phyloP scores from a whole-genome alignment of 495 filamentous ascomycete species.

The Physcia stellaris region DNA sequence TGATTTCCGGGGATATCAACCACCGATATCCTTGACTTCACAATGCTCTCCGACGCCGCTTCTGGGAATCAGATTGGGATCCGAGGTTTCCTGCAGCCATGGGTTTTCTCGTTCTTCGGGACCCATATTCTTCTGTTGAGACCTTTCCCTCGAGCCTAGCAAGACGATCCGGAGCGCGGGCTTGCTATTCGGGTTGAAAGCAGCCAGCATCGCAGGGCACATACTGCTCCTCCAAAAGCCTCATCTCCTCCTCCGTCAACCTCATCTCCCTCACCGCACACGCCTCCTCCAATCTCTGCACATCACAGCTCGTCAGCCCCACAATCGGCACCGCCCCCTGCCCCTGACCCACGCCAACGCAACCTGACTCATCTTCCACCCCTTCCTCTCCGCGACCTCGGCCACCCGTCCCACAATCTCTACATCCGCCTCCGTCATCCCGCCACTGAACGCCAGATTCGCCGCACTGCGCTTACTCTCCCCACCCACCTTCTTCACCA shows the following conservation, averaged over 20 bases:
- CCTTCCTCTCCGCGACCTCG: conserved; percentile 39
- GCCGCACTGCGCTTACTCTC: neutral
- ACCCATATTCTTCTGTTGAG: too few species aligned
- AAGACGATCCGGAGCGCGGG: too few species aligned
- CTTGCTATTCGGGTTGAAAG: too few species aligned
- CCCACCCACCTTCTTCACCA: conserved; percentile 27
- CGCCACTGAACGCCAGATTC: conserved; percentile 4
- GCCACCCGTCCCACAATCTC: conserved; percentile 39
- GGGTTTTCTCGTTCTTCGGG: too few species aligned
- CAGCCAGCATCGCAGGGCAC: too few species aligned
- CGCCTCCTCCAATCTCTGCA: conserved; percentile 48
- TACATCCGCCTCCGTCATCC: conserved; percentile 18
- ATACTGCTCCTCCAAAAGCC: conserved; percentile 55
- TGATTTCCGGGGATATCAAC: too few species aligned
- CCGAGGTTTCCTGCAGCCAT: too few species aligned
- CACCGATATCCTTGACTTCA: too few species aligned
- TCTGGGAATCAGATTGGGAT: too few species aligned
- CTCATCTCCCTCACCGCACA: conserved; percentile 33
- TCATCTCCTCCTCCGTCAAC: conserved; percentile 46
- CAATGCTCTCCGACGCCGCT: too few species aligned
- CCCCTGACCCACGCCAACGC: conserved; percentile 43
- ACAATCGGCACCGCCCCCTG: conserved; percentile 46
- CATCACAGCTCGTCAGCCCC: conserved; percentile 37
- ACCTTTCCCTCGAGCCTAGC: too few species aligned
- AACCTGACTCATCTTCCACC: conserved; percentile 40